Conservation (phyloP, 2,329 filamentous ascomycete species). For the Purpureocillium lavendulum region DNA sequence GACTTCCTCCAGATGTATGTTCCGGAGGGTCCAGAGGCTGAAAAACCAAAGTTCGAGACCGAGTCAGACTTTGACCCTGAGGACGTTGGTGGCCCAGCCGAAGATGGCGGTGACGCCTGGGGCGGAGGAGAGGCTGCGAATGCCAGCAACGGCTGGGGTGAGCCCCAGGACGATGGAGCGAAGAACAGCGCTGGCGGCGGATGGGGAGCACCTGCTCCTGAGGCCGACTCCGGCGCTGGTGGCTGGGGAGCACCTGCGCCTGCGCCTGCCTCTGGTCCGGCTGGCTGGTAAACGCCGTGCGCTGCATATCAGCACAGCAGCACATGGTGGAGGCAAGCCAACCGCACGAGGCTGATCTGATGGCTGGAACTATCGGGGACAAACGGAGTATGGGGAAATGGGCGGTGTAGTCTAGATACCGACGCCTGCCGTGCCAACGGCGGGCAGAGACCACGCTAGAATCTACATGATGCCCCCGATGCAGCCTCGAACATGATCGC, state of each 20-base stretch:
- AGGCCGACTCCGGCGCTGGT: background rate
- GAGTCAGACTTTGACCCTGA: constrained; percentile 43
- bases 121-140: background rate
- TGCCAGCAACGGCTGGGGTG: background rate
- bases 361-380: too few species aligned
- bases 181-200: constrained; percentile 1
- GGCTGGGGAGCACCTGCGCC: background rate
- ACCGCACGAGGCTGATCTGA: too few species aligned
- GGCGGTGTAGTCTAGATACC: too few species aligned
- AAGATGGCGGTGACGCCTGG: constrained; percentile 10
- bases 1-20: constrained; percentile 66
- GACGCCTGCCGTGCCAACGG: too few species aligned
- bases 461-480: too few species aligned
- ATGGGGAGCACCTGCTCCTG: constrained; percentile 5
- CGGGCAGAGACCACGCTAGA: too few species aligned
- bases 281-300: background rate
- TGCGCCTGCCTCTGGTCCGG: background rate
- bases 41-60: constrained; percentile 45
- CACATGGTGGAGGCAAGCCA: too few species aligned
- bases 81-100: constrained; percentile 19
- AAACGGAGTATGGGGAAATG: too few species aligned
- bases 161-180: constrained; percentile 5
- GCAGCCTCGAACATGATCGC: too few species aligned
- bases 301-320: too few species aligned
- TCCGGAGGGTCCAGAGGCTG: constrained; percentile 43